phyloP scores from a whole-genome alignment of 208 protist genomes.

The Wallacemonas sp. region DNA sequence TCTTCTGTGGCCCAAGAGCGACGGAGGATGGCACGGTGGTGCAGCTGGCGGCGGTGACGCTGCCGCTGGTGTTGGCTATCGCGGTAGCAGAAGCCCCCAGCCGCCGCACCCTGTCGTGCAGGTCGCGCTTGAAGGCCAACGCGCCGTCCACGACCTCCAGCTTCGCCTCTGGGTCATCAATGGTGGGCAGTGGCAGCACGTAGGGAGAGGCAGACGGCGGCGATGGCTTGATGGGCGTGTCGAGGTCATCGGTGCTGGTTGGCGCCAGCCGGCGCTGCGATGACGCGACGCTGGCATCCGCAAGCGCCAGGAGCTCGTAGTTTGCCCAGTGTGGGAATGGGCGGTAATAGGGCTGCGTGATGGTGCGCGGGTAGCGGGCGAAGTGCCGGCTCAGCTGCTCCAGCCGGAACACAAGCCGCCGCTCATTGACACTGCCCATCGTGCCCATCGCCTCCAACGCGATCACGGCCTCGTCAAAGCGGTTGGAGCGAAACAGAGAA shows the following conservation, averaged over 20 bases:
- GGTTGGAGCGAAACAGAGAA: conserved; percentile 73
- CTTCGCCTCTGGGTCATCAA: conserved; percentile 19
- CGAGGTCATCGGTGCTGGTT: background rate
- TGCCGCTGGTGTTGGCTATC: conserved; percentile 6
- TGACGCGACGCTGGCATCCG: background rate
- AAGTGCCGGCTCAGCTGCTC: conserved; percentile 70
- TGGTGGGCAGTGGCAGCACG: conserved; percentile 1
- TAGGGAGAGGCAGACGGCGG: background rate
- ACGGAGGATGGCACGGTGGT: conserved; percentile 17
- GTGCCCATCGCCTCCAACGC: background rate
- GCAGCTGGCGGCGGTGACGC: background rate
- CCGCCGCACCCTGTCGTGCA: conserved; percentile 66
- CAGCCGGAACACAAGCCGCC: conserved; percentile 52
- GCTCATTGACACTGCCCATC: conserved; percentile 32
- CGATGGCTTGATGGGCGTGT: background rate
- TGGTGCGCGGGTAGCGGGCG: conserved; percentile 17
- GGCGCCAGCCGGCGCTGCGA: background rate
- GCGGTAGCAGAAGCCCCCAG: too few species aligned
- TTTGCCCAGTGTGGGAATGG: conserved; percentile 61
- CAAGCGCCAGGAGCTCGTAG: conserved; percentile 59
- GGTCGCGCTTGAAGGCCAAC: conserved; percentile 63
- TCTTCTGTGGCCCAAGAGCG: background rate
- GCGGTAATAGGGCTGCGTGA: conserved; percentile 70
- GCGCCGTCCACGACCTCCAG: conserved; percentile 39
- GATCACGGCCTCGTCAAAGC: conserved; percentile 42